These are phyloP conservation scores for Aegilops longissima DNA, from an alignment of 176 grass and related monocot species.

Conservation along the genomic window DNA sequence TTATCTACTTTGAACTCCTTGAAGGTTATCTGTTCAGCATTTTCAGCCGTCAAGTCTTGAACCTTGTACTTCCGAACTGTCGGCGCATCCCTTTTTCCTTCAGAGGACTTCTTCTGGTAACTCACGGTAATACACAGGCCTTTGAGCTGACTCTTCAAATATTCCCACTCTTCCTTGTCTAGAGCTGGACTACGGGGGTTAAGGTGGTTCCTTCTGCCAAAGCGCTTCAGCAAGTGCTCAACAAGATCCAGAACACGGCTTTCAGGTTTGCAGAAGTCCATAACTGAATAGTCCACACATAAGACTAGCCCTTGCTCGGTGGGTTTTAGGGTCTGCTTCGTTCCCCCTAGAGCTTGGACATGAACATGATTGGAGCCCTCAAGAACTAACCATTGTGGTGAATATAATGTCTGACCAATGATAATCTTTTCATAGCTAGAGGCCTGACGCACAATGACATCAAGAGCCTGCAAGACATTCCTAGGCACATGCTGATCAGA, in stretches of 20 bases:
- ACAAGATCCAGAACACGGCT: slow-evolving; percentile 33
- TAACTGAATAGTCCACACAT: slow-evolving; percentile 39
- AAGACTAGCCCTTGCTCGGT: slow-evolving; percentile 38
- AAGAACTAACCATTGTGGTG: neutral
- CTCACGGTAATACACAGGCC: slow-evolving; percentile 38
- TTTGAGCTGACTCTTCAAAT: slow-evolving; percentile 18
- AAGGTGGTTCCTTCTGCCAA: neutral
- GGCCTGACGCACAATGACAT: slow-evolving; percentile 48
- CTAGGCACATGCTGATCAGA: slow-evolving; percentile 23
- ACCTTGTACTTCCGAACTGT: slow-evolving; percentile 33
- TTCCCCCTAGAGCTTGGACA: slow-evolving; percentile 34
- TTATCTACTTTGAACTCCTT: neutral
- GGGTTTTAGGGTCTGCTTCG: slow-evolving; percentile 35
- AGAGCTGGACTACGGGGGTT: neutral
- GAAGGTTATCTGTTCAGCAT: slow-evolving; percentile 25
- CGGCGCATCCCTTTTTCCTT: neutral
- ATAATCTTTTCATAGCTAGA: slow-evolving; percentile 31
- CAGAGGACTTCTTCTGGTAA: slow-evolving; percentile 12
- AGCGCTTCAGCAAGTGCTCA: neutral
- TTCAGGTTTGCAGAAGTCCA: slow-evolving; percentile 39
- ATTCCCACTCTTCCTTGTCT: neutral
- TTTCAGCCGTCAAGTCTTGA: slow-evolving; percentile 27
- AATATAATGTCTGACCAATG: slow-evolving; percentile 41
- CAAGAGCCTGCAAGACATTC: slow-evolving; percentile 49
- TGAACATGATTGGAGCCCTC: neutral